phyloP scores from a whole-genome alignment of 2,329 filamentous ascomycete species.

The Ophiostoma tasmaniense region DNA sequence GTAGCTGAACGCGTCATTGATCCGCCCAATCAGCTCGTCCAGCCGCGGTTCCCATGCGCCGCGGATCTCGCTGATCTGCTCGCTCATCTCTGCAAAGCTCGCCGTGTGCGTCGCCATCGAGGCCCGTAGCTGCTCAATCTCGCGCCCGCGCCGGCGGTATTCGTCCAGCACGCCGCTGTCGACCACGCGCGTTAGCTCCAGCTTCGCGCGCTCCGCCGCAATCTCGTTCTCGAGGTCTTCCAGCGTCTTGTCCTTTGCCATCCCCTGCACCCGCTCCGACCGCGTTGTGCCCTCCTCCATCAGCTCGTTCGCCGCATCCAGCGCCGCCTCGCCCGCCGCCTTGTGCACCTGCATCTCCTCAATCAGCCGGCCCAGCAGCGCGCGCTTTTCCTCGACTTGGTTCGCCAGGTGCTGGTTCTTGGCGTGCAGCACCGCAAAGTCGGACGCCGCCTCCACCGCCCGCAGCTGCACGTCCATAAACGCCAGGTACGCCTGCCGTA shows the following conservation, averaged over 20 bases:
- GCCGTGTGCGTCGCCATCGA: constrained; percentile 46
- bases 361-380: constrained; percentile 29
- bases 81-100: constrained; percentile 46
- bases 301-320: constrained; percentile 24
- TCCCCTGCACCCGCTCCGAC: constrained; percentile 33
- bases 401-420: constrained; percentile 53
- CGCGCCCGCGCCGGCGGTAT: constrained; percentile 61
- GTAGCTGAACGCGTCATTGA: constrained; percentile 83
- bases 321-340: constrained; percentile 23
- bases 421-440: constrained; percentile 58
- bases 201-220: constrained; percentile 60
- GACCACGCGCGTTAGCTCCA: constrained; percentile 72
- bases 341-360: constrained; percentile 22
- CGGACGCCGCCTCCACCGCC: constrained; percentile 73
- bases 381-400: constrained; percentile 28
- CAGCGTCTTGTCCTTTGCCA: constrained; percentile 42
- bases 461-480: constrained; percentile 63
- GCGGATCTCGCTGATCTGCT: constrained; percentile 57
- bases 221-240: constrained; percentile 67
- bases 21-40: constrained; percentile 66
- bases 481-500: constrained; percentile 54
- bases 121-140: constrained; percentile 57
- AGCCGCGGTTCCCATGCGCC: constrained; percentile 74
- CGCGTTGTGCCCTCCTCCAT: constrained; percentile 30
- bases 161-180: constrained; percentile 68